Conservation (phyloP, 2,329 filamentous ascomycete genomes). For the Ophiostoma pallidulum region DNA sequence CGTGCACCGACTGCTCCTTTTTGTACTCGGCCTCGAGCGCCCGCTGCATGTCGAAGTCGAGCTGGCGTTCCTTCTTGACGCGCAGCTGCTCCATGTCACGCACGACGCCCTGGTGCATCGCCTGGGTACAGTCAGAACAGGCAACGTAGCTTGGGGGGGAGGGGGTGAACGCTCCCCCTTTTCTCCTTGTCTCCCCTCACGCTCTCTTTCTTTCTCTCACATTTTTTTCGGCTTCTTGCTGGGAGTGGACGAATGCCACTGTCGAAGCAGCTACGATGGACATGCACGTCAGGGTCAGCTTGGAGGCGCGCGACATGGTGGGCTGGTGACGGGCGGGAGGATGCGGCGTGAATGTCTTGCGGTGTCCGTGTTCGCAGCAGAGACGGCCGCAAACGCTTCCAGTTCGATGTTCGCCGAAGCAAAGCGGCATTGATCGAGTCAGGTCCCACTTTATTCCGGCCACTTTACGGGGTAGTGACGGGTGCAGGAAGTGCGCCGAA, state of each 20-base stretch:
- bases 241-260: conserved; percentile 78
- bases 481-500: too few relatives aligned
- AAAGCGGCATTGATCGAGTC: too few relatives aligned
- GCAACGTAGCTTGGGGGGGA: too few relatives aligned
- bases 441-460: too few relatives aligned
- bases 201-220: conserved; percentile 53
- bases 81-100: conserved; percentile 92
- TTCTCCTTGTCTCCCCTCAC: too few relatives aligned
- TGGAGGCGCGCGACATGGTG: conserved; percentile 81
- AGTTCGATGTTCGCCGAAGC: too few relatives aligned
- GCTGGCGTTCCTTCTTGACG: conserved; percentile 78
- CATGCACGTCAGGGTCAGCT: conserved; percentile 72
- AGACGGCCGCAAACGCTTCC: too few relatives aligned
- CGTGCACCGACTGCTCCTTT: conserved; percentile 71
- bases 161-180: too few relatives aligned
- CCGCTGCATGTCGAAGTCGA: conserved; percentile 89
- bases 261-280: conserved; percentile 67
- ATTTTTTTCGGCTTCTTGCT: conserved; percentile 70
- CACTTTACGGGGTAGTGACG: too few relatives aligned
- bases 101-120: conserved; percentile 91
- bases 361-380: too few relatives aligned
- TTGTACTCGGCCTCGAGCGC: conserved; percentile 81
- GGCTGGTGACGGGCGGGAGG: too few relatives aligned
- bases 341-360: not conserved
- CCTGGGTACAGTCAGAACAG: conserved; percentile 44